Conservation (phyloP, 225 moss, liverwort and hornwort genomes). For the Pleurozium schreberi region DNA sequence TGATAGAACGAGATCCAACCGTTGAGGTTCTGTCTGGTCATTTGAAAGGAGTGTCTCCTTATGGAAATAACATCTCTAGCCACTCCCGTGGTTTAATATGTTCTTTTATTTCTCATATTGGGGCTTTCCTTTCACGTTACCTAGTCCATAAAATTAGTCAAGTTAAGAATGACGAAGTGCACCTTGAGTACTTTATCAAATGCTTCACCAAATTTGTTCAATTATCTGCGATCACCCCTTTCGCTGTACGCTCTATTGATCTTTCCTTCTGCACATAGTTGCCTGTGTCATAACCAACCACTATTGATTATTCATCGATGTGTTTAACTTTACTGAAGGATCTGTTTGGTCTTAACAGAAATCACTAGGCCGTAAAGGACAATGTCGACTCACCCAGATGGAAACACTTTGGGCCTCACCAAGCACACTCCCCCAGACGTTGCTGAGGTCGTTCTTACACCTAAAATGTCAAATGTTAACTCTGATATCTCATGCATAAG, state of each 20-base stretch:
- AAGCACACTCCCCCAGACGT: slow-evolving; percentile 52
- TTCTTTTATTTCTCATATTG: background rate
- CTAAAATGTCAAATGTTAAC: background rate
- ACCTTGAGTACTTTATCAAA: background rate
- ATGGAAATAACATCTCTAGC: background rate
- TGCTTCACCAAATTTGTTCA: background rate
- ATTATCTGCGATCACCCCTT: background rate
- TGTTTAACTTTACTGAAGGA: background rate
- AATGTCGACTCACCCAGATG: slow-evolving; percentile 44
- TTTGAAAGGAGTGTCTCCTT: background rate
- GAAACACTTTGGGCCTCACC: slow-evolving; percentile 48
- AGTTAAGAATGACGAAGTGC: background rate
- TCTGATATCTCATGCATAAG: background rate
- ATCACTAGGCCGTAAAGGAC: background rate
- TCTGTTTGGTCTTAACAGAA: background rate
- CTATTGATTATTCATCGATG: background rate
- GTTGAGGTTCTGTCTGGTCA: background rate
- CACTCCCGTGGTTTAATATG: background rate
- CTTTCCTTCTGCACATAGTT: background rate
- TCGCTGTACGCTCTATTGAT: background rate
- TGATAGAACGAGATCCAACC: background rate
- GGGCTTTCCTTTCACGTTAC: background rate
- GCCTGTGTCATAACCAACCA: background rate
- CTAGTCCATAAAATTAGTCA: background rate
- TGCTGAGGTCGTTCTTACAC: slow-evolving; percentile 21